Percentiles rank a stretch among this genome's conserved stretches.
Conservation (phyloP, 2,329 filamentous ascomycete species). For the Periconia digitata region DNA sequence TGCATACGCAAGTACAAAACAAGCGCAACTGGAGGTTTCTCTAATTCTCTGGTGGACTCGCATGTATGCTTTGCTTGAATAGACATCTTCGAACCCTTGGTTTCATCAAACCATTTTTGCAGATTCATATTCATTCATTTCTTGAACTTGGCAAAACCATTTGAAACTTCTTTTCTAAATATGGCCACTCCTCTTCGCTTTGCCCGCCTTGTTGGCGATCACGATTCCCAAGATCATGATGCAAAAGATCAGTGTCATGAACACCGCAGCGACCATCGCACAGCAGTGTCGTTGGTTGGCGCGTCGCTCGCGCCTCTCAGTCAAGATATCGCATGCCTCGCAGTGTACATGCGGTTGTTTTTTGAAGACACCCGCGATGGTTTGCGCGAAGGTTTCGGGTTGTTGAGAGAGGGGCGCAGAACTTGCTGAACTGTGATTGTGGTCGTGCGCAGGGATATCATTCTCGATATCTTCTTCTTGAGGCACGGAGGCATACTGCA, state of each 20-base stretch:
- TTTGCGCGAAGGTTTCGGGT: slow-evolving; percentile 24
- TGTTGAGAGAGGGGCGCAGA: slow-evolving; percentile 6
- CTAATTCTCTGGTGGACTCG: no score
- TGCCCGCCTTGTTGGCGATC: slow-evolving; percentile 8
- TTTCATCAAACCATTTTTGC: no score
- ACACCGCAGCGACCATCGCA: slow-evolving; percentile 23
- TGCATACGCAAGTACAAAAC: no score
- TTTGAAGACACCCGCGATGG: slow-evolving; percentile 25
- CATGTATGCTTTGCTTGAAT: no score
- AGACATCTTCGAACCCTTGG: no score
- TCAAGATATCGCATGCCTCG: slow-evolving; percentile 28
- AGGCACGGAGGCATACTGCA: slow-evolving; percentile 25
- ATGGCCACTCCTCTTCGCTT: slow-evolving; percentile 3
- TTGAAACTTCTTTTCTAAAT: background rate
- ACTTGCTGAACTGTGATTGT: slow-evolving; percentile 9
- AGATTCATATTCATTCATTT: no score
- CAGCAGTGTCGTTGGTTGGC: slow-evolving; percentile 26
- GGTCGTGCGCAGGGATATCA: slow-evolving; percentile 12
- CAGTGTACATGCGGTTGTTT: slow-evolving; percentile 28
- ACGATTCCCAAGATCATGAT: slow-evolving; percentile 23
- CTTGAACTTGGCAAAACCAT: background rate
- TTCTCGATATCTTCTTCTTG: slow-evolving; percentile 29
- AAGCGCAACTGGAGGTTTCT: no score
- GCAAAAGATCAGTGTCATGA: slow-evolving; percentile 21
- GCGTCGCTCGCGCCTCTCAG: slow-evolving; percentile 18